phyloP scores from a whole-genome alignment of 805 yeast genomes.

The Schizosaccharomyces cryophilus region DNA sequence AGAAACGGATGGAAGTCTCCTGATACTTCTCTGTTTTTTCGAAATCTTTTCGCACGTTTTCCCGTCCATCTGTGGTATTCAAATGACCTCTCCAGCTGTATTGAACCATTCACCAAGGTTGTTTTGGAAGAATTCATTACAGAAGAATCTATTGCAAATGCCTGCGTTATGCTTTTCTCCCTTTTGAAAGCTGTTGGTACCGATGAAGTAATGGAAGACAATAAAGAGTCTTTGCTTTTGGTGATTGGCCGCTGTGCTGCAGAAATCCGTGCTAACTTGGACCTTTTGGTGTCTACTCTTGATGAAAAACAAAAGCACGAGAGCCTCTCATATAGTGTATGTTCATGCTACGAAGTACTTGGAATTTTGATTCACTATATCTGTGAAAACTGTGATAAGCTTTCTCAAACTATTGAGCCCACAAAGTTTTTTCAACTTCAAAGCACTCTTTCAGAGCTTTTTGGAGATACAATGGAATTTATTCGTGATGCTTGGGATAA shows the following conservation, averaged over 20 bases:
- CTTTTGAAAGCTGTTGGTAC: background rate
- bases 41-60: background rate
- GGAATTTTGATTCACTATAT: background rate
- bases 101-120: background rate
- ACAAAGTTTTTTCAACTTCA: background rate
- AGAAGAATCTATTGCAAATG: background rate
- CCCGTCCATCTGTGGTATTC: background rate
- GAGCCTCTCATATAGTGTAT: background rate
- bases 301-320: background rate
- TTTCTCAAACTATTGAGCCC: background rate
- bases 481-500: constrained; percentile 3
- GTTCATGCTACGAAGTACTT: background rate
- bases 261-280: background rate
- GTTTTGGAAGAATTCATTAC: background rate
- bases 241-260: background rate
- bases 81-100: background rate
- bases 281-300: background rate
- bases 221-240: background rate
- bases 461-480: constrained; percentile 2
- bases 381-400: background rate
- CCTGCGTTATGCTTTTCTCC: background rate
- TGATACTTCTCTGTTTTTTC: background rate
- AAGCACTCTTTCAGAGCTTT: background rate
- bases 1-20: background rate
- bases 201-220: too few species aligned